A percentile compares a stretch with the other conserved stretches of the same genome.
phyloP scores from a whole-genome alignment of 169 alveolate genomes.

The Plasmodium fragile region DNA sequence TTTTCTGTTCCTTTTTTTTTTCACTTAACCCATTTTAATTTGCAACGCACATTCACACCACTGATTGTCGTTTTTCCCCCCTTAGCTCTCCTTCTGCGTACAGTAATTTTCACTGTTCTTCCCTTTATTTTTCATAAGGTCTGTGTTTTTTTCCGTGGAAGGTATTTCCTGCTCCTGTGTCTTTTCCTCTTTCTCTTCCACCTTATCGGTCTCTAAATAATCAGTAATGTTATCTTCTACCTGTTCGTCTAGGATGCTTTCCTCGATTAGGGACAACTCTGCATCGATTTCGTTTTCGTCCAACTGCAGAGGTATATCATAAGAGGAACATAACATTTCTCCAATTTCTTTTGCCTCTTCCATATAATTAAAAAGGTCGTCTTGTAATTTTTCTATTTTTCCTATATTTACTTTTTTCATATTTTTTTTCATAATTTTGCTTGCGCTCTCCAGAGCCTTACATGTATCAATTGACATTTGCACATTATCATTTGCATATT shows the following conservation, averaged over 20 bases:
- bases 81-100: slow-evolving; percentile 52
- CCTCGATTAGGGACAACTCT: slow-evolving; percentile 70
- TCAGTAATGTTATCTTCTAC: slow-evolving; percentile 46
- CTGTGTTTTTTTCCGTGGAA: slow-evolving; percentile 2
- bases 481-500: slow-evolving; percentile 73
- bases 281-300: slow-evolving; percentile 76
- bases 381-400: slow-evolving; percentile 76
- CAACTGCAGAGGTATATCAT: slow-evolving; percentile 53
- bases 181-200: slow-evolving; percentile 11
- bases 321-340: slow-evolving; percentile 47
- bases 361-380: slow-evolving; percentile 63
- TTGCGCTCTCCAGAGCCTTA: slow-evolving; percentile 47
- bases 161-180: neutral
- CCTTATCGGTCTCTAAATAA: slow-evolving; percentile 39
- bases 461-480: slow-evolving; percentile 74
- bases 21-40: neutral
- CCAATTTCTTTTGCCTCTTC: slow-evolving; percentile 76
- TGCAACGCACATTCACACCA: neutral
- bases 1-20: neutral
- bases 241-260: slow-evolving; percentile 68
- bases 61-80: neutral
- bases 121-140: neutral
- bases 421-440: slow-evolving; percentile 71
- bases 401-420: slow-evolving; percentile 71
- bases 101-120: slow-evolving; percentile 9